Base-by-base conservation (phyloP, 352 stramenopile genomes). In the Peronospora tabacina region DNA sequence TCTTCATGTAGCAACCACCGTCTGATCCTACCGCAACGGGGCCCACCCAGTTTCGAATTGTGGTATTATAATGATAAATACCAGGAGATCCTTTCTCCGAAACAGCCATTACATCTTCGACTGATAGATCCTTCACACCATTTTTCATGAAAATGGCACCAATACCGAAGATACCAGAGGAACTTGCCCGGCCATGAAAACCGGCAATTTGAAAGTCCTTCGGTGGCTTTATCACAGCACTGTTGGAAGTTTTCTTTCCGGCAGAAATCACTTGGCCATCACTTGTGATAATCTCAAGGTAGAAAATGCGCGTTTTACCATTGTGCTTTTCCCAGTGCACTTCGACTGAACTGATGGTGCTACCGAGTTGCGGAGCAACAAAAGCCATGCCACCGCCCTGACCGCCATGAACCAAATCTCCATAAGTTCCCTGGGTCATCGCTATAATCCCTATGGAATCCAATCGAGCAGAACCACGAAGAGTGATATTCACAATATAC, bases 11-110 rank as follows among this genome's bases (percentile, higher is more conserved):
- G n/a, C 55, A 68, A 3, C 55, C 55, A 19, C 17, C 61, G 26
- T 61, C 60, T 0, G 1, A 1, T 4, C 38, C 51, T 0, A 6
- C 19, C 20, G 33, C 46, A 15, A 53, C 42, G 26, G 47, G 41
- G 20, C 68, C 71, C 16, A 82, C 58, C 71, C 71, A 77, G 54
- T 71, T 66, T 2, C 60, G 60, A 39, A 61, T 61, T 1, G 49
- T 68, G 0, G 49, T 55, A 3, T 64, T 11, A 55, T 68, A 68
- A 17, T 54, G 53, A 26, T 61, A 63, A 8, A 61, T 30, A 15
- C 55, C 48, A 10, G 44, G 12, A n/a, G 35, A 46, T 10, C 24
- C 34, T 1, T 40, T 39, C 1, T 15, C n/a, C 15, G 40, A n/a
- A 9, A 68, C 12, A 0, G 43, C 49, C 60, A 65, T 58, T 5